Percentiles rank a stretch among this genome's conserved stretches.
These are phyloP conservation scores for Pouteria campechiana DNA, from an alignment of 179 eudicot genomes.

Conservation along the genomic window DNA sequence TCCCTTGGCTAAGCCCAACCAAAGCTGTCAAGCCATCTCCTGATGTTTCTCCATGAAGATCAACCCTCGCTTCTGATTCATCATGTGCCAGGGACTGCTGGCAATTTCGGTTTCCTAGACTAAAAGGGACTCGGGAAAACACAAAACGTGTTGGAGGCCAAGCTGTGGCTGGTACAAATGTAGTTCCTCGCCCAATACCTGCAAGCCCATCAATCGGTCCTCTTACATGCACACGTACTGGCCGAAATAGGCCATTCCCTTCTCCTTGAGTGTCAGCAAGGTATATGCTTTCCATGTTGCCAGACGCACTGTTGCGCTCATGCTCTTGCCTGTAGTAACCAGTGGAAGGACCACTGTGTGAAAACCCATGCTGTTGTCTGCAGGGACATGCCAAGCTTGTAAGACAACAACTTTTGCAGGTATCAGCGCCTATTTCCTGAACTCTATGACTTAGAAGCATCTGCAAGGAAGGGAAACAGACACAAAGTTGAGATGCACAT, in stretches of 20 bases:
- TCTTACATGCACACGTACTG: slow-evolving; percentile 86
- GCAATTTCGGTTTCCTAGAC: slow-evolving; percentile 67
- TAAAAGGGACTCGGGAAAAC: slow-evolving; percentile 83
- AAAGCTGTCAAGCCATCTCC: slow-evolving; percentile 95
- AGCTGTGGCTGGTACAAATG: slow-evolving; percentile 59
- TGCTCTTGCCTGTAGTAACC: slow-evolving; percentile 72
- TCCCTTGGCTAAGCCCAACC: slow-evolving; percentile 93
- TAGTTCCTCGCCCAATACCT: slow-evolving; percentile 89
- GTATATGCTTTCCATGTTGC: slow-evolving; percentile 51
- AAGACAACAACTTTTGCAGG: slow-evolving; percentile 87
- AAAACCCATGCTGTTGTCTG: slow-evolving; percentile 63
- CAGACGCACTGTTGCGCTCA: slow-evolving; percentile 42
- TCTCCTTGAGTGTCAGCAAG: slow-evolving; percentile 67
- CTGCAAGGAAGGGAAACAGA: slow-evolving; percentile 25
- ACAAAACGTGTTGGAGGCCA: slow-evolving; percentile 96
- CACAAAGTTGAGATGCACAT: not conserved
- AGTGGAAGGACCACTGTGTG: slow-evolving; percentile 44
- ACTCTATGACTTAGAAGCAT: slow-evolving; percentile 96
- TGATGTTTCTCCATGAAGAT: slow-evolving; percentile 55
- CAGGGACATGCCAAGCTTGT: slow-evolving; percentile 73
- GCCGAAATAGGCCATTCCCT: slow-evolving; percentile 69
- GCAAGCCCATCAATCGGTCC: slow-evolving; percentile 95
- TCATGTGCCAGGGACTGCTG: slow-evolving; percentile 87
- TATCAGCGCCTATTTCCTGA: slow-evolving; percentile 82
- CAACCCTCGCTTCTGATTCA: slow-evolving; percentile 68